These are phyloP conservation scores for Pestalotiopsis sp. DNA, from an alignment of 2,329 filamentous ascomycete genomes.

Conservation along the genomic window DNA sequence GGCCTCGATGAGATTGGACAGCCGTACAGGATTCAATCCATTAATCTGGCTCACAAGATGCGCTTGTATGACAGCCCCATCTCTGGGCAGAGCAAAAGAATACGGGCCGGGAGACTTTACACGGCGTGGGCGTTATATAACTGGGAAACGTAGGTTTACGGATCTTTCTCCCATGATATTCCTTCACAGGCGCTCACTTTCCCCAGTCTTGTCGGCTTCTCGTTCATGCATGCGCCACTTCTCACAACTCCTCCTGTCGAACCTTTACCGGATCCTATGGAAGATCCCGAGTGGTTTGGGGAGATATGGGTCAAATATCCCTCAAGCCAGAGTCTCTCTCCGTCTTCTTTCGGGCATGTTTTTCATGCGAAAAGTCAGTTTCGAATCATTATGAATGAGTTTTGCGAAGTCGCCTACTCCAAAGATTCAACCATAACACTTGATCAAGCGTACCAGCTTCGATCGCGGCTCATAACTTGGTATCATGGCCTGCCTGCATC, in stretches of 20 bases:
- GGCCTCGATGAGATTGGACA: conserved; percentile 41
- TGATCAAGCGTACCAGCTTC: not conserved
- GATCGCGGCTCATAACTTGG: conserved; percentile 2
- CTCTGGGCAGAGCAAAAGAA: conserved; percentile 19
- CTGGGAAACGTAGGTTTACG: conserved; percentile 14
- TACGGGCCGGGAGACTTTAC: conserved; percentile 27
- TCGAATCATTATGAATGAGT: conserved; percentile 29
- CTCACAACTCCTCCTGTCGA: conserved; percentile 24
- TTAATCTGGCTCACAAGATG: conserved; percentile 35
- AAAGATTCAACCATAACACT: not conserved
- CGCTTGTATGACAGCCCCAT: conserved; percentile 28
- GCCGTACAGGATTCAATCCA: conserved; percentile 33
- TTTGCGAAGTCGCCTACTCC: conserved; percentile 21
- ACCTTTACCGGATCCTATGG: conserved; percentile 29
- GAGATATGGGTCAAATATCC: conserved; percentile 35
- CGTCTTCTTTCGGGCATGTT: conserved; percentile 25
- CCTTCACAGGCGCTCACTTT: not conserved
- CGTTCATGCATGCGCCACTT: conserved; percentile 27
- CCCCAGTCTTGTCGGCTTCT: conserved; percentile 16
- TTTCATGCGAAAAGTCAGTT: conserved; percentile 32
- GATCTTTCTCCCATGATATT: not conserved
- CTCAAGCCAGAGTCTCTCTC: conserved; percentile 21
- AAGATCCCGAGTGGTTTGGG: conserved; percentile 30
- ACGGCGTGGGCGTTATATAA: conserved; percentile 37
- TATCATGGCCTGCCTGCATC: conserved; percentile 27